Evolutionary conservation across 352 stramenopile genomes (phyloP).

Genomic region (Phytophthora pseudosyringae): DNA sequence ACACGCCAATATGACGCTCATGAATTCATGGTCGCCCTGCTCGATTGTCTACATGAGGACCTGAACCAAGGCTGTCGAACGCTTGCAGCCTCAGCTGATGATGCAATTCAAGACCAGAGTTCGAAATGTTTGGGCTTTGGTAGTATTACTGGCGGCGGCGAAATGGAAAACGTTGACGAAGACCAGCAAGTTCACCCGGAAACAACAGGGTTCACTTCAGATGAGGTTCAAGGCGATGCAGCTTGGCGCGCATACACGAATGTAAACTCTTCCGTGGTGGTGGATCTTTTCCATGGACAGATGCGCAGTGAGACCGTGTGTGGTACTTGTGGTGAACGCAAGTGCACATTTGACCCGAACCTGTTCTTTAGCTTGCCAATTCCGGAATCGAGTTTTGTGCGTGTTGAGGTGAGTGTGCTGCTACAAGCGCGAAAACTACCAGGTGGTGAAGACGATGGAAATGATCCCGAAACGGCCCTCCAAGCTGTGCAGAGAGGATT

Average conservation of each 20-base stretch:
- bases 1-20: conserved; percentile 96
- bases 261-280: conserved; percentile 95
- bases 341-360: conserved; percentile 97
- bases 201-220: conserved; percentile 37
- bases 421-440: conserved; percentile 53
- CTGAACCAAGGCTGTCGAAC: conserved; percentile 89
- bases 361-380: conserved; percentile 96
- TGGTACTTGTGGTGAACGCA: conserved; percentile 90
- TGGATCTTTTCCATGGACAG: conserved; percentile 97
- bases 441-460: conserved; percentile 1
- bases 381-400: conserved; percentile 76
- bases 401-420: conserved; percentile 72
- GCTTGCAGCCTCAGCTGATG: conserved; percentile 14
- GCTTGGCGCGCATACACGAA: conserved; percentile 93
- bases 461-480: conserved; percentile 16
- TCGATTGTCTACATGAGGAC: conserved; percentile 99
- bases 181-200: conserved; percentile 1
- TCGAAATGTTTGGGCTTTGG: conserved; percentile 39
- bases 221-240: conserved; percentile 85
- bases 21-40: conserved; percentile 94
- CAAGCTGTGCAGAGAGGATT: conserved; percentile 45
- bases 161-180: conserved; percentile 52
- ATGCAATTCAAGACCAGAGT: conserved; percentile 35
- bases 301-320: conserved; percentile 96
- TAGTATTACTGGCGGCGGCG: conserved; percentile 37